These are phyloP conservation scores for Flaveria bidentis DNA, from an alignment of 129 eudicot genomes.

Conservation along the genomic window DNA sequence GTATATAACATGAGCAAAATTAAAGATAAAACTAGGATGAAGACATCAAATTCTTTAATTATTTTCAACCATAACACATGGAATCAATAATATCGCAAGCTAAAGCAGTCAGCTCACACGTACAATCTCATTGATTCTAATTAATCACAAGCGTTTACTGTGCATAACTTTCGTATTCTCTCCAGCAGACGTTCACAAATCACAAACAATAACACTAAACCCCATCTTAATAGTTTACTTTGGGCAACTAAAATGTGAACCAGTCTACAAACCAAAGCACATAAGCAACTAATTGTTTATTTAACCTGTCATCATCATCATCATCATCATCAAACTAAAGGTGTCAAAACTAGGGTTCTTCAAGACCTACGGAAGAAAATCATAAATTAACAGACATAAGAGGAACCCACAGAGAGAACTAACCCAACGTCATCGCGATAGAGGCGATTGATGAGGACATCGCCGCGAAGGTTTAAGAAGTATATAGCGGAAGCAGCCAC, in stretches of 20 bases:
- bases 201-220: not conserved
- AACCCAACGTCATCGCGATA: slow-evolving; percentile 98
- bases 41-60: not conserved
- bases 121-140: not conserved
- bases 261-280: not conserved
- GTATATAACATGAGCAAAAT: not conserved
- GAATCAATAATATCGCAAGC: not conserved
- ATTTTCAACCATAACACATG: not conserved
- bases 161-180: not conserved
- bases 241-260: not conserved
- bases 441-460: slow-evolving; percentile 96
- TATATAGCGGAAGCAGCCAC: slow-evolving; percentile 96
- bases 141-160: not conserved
- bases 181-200: not conserved
- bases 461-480: slow-evolving; percentile 94
- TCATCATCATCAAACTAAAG: not conserved
- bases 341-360: not conserved
- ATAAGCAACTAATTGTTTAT: not conserved
- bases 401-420: slow-evolving; percentile 13
- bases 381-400: not conserved
- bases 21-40: not conserved
- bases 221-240: not conserved
- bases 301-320: not conserved
- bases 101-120: not conserved
- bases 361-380: not conserved